Evolutionary conservation across 2,329 filamentous ascomycete species (phyloP), one percentile per base, ranked within the genome.

Genomic region (Colletotrichum sp.): DNA sequence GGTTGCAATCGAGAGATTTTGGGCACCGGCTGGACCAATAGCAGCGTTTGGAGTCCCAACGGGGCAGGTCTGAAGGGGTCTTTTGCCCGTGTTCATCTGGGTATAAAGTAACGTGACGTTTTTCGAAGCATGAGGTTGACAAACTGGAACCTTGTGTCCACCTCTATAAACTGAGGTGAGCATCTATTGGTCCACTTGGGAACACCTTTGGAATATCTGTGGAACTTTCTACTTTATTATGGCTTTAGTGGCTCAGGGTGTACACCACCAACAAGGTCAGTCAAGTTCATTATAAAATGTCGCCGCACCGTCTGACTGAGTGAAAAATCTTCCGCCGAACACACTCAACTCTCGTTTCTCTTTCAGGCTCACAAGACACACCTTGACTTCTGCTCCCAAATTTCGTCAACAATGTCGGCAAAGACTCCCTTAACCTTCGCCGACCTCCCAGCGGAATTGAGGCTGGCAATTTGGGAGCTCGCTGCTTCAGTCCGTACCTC

Each of bases 231-330:
- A 8, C 39, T n/a, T 21, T 1, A 10, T 49, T 49, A 3, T 49
- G 6, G n/a, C 39, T n/a, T 6, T 12, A 18, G 39, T 6, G 8
- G n/a, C 1, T 0, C n/a, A 21, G 6, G n/a, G n/a, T 49, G 16
- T 49, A 9, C 6, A 4, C 10, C 2, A 13, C 10, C 16, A 44
- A 44, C 39, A 49, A 49, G 44, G 44, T 21, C 44, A 21, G 44
- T 49, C 18, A 49, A 49, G 16, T 8, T 49, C 0, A 21, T 49
- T 13, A 49, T 49, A 21, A 49, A 13, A 49, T 21, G 10, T 49
- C n/a, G n/a, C 44, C 44, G n/a, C 44, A 12, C 44, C n/a, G n/a
- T 49, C 10, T n/a, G 44, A 13, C 44, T 13, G 0, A 3, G 44
- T 49, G 44, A 6, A 8, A 49, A 3, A 49, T 13, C 44, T 49